Conservation (phyloP, 73 alveolate genomes). For the Tetrahymena malaccensis region DNA sequence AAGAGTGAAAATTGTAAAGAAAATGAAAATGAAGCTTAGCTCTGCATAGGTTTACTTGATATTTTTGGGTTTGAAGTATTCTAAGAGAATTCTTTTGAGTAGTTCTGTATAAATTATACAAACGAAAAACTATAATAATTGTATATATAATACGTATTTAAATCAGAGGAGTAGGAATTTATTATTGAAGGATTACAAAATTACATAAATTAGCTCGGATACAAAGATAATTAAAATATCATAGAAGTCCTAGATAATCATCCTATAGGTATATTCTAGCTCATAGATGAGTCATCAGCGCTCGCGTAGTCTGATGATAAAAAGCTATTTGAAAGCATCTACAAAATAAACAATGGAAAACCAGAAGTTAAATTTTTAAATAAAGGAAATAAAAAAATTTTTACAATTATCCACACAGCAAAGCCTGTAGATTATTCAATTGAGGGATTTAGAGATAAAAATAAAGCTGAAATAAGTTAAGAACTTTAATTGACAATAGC, state of each 20-base stretch:
- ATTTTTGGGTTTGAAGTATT: conserved; percentile 93
- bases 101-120: conserved; percentile 82
- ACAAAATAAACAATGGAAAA: neutral
- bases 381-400: neutral
- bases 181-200: neutral
- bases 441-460: conserved; percentile 79
- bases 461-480: conserved; percentile 74
- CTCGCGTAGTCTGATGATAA: neutral
- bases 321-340: neutral
- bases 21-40: neutral
- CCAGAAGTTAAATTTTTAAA: neutral
- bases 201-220: neutral
- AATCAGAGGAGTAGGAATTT: conserved; percentile 51
- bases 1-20: neutral
- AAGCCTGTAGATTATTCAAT: conserved; percentile 74
- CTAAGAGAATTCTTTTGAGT: conserved; percentile 80
- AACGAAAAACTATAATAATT: conserved; percentile 87
- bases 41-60: conserved; percentile 72
- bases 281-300: neutral
- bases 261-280: neutral
- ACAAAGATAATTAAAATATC: neutral
- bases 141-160: conserved; percentile 72
- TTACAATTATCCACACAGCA: conserved; percentile 75
- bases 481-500: neutral
- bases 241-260: neutral